Evolutionary conservation across 2,329 filamentous ascomycete genomes (phyloP), one percentile per base, ranked within the genome.

Genomic region (Ceratocystis albifundus): DNA sequence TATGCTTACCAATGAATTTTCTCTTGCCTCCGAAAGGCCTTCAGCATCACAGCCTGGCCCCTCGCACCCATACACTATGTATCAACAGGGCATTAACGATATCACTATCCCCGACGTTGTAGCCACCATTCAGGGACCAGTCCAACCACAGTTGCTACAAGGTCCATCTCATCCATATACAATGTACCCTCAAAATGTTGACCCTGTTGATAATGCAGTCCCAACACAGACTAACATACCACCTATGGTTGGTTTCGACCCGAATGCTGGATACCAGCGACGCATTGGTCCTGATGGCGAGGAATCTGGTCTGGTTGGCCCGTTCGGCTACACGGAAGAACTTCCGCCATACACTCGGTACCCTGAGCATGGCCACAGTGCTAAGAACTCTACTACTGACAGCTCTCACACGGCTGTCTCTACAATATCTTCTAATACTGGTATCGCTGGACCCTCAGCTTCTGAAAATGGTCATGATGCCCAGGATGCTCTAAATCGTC

Each of bases 291-390:
- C 89, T 0, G 88, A 91, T 66, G 90, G 90, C 64, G 90, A 96
- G 75, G 92, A 96, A n/a, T 90, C 88, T 61, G 91, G 92, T 73
- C 84, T 96, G 65, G 87, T 96, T 64, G 91, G 91, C 1, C 89
- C 88, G 0, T 85, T 96, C 72, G 92, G 92, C 0, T 91, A 96
- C 73, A 87, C 88, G 1, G 93, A 97, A 75, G 90, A 96, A 74
- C 78, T 96, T 20, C 93, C 93, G 12, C 93, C 93, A 0, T 97
- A 97, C 73, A 89, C 90, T 15, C 82, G 90, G 74, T 96, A 95
- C 75, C 90, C 92, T 1, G 89, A 95, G 64, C 88, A 90, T 66
- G 79, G 79, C 0, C 86, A 76, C 75, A 82, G 73, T 73, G 82
- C 74, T 79, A 90, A 82, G 22, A 17, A 44, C 10, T 45, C 71